Evolutionary conservation across 2,329 filamentous ascomycete species (phyloP).

Genomic region (Ophiostoma sp.): DNA sequence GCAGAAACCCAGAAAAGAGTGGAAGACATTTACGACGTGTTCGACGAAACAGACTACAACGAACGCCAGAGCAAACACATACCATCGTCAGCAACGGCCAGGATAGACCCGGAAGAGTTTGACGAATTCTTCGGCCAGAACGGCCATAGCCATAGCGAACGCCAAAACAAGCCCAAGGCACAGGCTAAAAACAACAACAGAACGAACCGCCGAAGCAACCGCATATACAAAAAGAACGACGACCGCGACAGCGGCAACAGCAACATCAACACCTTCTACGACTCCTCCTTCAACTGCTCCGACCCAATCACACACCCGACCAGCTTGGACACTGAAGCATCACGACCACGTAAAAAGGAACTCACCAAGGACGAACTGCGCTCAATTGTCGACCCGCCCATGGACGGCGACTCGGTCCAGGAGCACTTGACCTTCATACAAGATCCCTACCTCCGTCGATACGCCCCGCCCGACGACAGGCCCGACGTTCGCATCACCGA

Average conservation of each 20-base stretch:
- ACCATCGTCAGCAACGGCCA: background rate
- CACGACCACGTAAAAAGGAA: slow-evolving; percentile 11
- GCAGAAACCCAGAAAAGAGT: too few species aligned
- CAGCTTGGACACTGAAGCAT: slow-evolving; percentile 1
- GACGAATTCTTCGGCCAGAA: background rate
- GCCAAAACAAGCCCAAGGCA: too few species aligned
- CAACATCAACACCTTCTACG: background rate
- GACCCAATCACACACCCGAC: background rate
- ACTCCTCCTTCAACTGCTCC: background rate
- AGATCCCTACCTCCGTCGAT: slow-evolving; percentile 56
- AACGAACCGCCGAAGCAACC: background rate
- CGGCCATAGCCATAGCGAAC: too few species aligned
- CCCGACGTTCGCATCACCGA: slow-evolving; percentile 54
- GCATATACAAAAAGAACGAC: background rate
- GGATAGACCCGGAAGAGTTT: background rate
- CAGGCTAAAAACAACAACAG: background rate
- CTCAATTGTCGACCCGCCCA: slow-evolving; percentile 53
- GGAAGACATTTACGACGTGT: background rate
- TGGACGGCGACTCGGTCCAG: slow-evolving; percentile 50
- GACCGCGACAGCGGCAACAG: background rate
- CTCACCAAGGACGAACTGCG: slow-evolving; percentile 49
- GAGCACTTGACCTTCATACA: slow-evolving; percentile 54
- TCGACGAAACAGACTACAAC: background rate
- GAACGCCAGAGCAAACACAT: background rate
- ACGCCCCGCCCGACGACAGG: slow-evolving; percentile 53